phyloP scores from a whole-genome alignment of 73 alveolate genomes.

The Paramecium primaurelia region DNA sequence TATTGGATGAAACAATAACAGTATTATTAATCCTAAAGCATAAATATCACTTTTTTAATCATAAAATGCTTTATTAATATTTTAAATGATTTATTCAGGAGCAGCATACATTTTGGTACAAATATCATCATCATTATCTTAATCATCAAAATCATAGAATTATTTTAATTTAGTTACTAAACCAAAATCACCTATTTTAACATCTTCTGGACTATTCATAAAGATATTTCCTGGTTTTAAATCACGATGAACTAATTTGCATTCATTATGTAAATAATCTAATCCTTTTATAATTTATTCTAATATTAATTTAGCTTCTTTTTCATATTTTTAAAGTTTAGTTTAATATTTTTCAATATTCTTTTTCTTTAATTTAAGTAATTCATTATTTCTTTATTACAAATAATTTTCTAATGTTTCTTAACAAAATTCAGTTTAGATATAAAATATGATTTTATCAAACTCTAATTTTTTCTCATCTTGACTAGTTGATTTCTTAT shows the following conservation, averaged over 20 bases:
- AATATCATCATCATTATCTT: background rate
- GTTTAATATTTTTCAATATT: slow-evolving; percentile 22
- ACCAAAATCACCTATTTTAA: slow-evolving; percentile 59
- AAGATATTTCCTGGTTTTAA: slow-evolving; percentile 54
- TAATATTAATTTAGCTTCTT: slow-evolving; percentile 30
- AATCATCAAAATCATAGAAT: background rate
- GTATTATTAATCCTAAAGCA: slow-evolving; percentile 30
- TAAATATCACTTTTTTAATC: slow-evolving; percentile 42
- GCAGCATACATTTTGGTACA: slow-evolving; percentile 47
- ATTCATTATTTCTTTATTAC: slow-evolving; percentile 10
- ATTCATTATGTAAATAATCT: slow-evolving; percentile 36
- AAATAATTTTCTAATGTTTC: slow-evolving; percentile 44
- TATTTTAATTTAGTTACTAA: slow-evolving; percentile 19
- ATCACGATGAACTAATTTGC: slow-evolving; percentile 58
- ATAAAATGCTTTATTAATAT: background rate
- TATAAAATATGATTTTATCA: slow-evolving; percentile 48
- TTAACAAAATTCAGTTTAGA: slow-evolving; percentile 52
- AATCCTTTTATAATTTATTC: slow-evolving; percentile 49
- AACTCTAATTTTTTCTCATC: slow-evolving; percentile 26
- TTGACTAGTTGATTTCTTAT: slow-evolving; percentile 21
- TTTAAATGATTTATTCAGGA: slow-evolving; percentile 19
- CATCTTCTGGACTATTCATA: slow-evolving; percentile 43
- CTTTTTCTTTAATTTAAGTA: background rate
- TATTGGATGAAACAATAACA: slow-evolving; percentile 9
- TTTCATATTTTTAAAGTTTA: background rate